Base-by-base conservation (phyloP, 306 rosid species). In the Cicer chorassanicum region DNA sequence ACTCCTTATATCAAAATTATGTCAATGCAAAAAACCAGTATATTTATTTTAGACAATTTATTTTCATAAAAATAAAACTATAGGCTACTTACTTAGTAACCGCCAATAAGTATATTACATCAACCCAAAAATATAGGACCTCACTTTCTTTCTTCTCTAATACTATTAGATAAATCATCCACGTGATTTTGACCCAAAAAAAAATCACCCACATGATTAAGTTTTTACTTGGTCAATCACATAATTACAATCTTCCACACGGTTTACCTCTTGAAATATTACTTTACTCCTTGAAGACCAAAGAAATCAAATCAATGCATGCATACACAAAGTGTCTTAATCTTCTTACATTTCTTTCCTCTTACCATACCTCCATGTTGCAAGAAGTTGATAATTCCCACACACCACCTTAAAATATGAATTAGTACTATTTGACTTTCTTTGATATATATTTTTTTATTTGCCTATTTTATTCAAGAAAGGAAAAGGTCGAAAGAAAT, bases 341-440 rank as follows among this genome's bases (percentile, higher is more conserved):
- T 4, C 1, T 18, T 9, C 9, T 19, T 8, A 55, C 13, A 55
- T 55, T 9, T 9, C 18, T 55, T 19, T 19, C 38, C 61, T 55
- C 34, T 54, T 54, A 8, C 19, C 12, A 19, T 55, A 8, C 12
- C 36, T 19, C 62, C 62, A 55, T 55, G 21, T 19, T 51, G 18
- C 13, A 9, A 54, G 13, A 54, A 54, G 60, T 54, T 10, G 24
- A 12, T 8, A 54, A 8, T 54, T 54, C 9, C 36, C 38, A 55
- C 18, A 55, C 18, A 16, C 18, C 18, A 13, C n/a, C 6, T 55
- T n/a, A 36, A 62, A 61, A 62, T 38, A 39, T 19, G 18, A 62
- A 36, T 39, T n/a, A 21, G 7, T 38, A 14, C 34, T 57, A 63
- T 63, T 63, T 39, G n/a, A 63, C 49, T 65, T 64, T 65, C 38